These are phyloP conservation scores for Suillus subaureus DNA, from an alignment of 768 basidiomycete genomes.

Conservation along the genomic window DNA sequence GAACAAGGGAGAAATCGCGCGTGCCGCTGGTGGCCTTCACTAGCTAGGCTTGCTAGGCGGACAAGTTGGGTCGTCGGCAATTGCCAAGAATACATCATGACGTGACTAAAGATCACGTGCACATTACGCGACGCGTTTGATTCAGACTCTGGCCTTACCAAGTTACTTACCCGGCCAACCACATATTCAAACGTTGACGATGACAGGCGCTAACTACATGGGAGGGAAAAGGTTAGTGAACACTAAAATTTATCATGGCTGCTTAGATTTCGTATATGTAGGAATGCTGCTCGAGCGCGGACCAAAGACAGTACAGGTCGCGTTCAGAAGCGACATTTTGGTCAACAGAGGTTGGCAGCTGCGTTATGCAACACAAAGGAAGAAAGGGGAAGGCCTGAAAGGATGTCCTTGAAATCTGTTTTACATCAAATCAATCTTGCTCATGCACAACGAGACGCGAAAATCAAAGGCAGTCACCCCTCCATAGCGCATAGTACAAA, in stretches of 20 bases:
- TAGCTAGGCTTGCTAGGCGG: too few species aligned
- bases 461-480: background rate
- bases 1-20: background rate
- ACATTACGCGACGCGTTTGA: background rate
- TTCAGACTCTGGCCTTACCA: background rate
- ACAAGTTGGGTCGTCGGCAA: too few species aligned
- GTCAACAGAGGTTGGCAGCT: slow-evolving; percentile 55
- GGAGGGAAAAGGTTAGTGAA: slow-evolving; percentile 62
- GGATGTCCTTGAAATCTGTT: slow-evolving; percentile 14
- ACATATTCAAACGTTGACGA: slow-evolving; percentile 21
- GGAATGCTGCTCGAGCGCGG: slow-evolving; percentile 60
- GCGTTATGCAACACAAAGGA: slow-evolving; percentile 35
- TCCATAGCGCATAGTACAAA: background rate
- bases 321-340: slow-evolving; percentile 61
- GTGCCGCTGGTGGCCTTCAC: background rate
- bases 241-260: background rate
- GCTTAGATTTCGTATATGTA: slow-evolving; percentile 24
- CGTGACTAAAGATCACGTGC: background rate
- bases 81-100: background rate
- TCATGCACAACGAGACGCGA: slow-evolving; percentile 23
- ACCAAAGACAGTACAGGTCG: slow-evolving; percentile 57
- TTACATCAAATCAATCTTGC: slow-evolving; percentile 28
- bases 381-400: slow-evolving; percentile 9
- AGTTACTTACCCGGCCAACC: background rate
- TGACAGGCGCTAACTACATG: slow-evolving; percentile 78